Percentiles rank a stretch among this genome's conserved stretches.
phyloP scores from a whole-genome alignment of 2,329 filamentous ascomycete genomes.

The Epichloe hybrida region DNA sequence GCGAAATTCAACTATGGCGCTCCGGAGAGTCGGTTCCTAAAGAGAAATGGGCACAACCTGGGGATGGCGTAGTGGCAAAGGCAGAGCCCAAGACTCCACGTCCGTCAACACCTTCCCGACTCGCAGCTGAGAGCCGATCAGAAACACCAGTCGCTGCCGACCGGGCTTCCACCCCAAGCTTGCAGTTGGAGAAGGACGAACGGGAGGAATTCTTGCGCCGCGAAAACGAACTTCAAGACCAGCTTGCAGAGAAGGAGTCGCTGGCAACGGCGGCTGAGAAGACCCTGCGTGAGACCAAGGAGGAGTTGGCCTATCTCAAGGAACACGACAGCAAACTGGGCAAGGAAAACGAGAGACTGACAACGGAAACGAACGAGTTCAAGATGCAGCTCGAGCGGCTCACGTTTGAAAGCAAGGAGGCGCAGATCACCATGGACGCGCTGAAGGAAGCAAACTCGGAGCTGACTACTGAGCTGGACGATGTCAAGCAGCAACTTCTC shows the following conservation, averaged over 20 bases:
- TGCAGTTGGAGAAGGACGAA: constrained; percentile 89
- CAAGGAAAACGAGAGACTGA: constrained; percentile 82
- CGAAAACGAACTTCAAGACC: constrained; percentile 95
- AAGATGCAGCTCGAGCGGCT: constrained; percentile 96
- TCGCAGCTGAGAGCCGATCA: constrained; percentile 43
- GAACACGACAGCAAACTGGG: constrained; percentile 72
- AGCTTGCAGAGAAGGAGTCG: constrained; percentile 84
- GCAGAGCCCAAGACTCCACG: constrained; percentile 31
- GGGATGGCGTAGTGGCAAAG: constrained; percentile 31
- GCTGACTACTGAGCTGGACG: constrained; percentile 81
- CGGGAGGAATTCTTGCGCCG: constrained; percentile 88
- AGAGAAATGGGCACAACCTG: constrained; percentile 69
- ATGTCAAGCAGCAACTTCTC: constrained; percentile 88
- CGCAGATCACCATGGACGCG: constrained; percentile 92
- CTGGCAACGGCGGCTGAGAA: constrained; percentile 69
- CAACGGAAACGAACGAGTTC: constrained; percentile 76
- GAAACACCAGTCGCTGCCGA: constrained; percentile 60
- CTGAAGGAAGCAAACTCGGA: constrained; percentile 93
- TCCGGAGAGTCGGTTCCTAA: constrained; percentile 76
- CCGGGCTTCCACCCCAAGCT: constrained; percentile 71
- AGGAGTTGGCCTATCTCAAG: constrained; percentile 74
- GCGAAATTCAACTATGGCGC: constrained; percentile 78
- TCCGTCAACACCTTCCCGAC: constrained; percentile 38
- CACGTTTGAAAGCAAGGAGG: constrained; percentile 91
- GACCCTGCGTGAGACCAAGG: constrained; percentile 66